A percentile compares a stretch with the other conserved stretches of the same genome.
These are phyloP conservation scores for Taiozyma sp. DNA, from an alignment of 1,139 yeast genomes.

Conservation along the genomic window DNA sequence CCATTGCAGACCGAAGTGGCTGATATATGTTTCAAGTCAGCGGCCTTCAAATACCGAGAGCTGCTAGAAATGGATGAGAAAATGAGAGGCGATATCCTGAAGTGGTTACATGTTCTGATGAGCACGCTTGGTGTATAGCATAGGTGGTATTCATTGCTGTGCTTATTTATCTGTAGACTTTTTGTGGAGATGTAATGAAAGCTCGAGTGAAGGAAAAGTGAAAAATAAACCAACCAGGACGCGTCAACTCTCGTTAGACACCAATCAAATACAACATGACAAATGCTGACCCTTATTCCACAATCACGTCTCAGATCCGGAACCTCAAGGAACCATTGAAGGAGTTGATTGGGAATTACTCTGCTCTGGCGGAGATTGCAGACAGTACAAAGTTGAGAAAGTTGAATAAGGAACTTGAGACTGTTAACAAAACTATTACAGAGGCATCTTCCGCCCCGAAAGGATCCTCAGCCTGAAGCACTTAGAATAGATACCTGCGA, in stretches of 20 bases:
- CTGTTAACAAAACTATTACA: background rate
- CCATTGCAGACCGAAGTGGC: slow-evolving; percentile 18
- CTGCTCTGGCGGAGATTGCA: slow-evolving; percentile 1
- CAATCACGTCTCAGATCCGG: slow-evolving; percentile 1
- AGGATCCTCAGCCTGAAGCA: background rate
- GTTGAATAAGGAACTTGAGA: slow-evolving; percentile 1
- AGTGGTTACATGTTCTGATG: slow-evolving; percentile 18
- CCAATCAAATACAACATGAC: background rate
- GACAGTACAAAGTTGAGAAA: background rate
- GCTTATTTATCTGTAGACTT: background rate
- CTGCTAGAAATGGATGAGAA: slow-evolving; percentile 6
- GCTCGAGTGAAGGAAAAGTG: background rate
- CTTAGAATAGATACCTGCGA: background rate
- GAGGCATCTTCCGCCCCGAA: background rate
- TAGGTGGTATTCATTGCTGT: background rate
- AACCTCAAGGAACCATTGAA: slow-evolving; percentile 3
- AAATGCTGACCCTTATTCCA: slow-evolving; percentile 1
- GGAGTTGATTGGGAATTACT: slow-evolving; percentile 1
- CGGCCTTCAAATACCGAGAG: slow-evolving; percentile 16
- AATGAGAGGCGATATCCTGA: slow-evolving; percentile 10
- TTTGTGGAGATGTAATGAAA: background rate
- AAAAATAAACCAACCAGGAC: background rate
- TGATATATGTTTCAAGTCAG: slow-evolving; percentile 20
- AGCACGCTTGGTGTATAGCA: slow-evolving; percentile 7
- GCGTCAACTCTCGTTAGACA: background rate